Evolutionary conservation across 2,329 filamentous ascomycete species (phyloP).

Genomic region (Aureobasidium sp.): DNA sequence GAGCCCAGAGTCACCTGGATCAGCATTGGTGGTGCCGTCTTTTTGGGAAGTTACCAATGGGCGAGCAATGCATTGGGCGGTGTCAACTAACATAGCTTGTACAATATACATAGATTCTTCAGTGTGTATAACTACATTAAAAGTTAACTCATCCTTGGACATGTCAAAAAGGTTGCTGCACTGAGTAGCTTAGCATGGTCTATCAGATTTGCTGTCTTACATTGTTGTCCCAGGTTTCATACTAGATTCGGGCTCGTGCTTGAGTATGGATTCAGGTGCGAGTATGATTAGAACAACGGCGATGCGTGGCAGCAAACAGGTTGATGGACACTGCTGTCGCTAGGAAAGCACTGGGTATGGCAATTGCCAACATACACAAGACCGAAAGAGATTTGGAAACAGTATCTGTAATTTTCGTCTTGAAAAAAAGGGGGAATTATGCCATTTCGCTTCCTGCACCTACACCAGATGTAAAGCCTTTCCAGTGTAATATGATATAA

Average conservation of each 20-base stretch:
- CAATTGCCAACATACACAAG: neutral
- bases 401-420: slow-evolving; percentile 5
- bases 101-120: neutral
- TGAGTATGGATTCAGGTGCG: neutral
- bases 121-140: no score
- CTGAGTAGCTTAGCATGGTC: neutral
- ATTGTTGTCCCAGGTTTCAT: neutral
- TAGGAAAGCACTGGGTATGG: neutral
- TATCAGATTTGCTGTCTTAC: neutral
- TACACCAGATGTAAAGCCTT: slow-evolving; percentile 13
- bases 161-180: no score
- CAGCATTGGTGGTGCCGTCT: slow-evolving; percentile 86
- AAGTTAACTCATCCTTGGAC: no score
- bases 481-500: slow-evolving; percentile 15
- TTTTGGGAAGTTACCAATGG: slow-evolving; percentile 89
- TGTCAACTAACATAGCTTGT: slow-evolving; percentile 11
- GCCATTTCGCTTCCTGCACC: slow-evolving; percentile 15
- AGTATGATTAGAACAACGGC: neutral
- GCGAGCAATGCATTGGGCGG: slow-evolving; percentile 66
- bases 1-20: slow-evolving; percentile 92
- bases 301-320: neutral
- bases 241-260: neutral
- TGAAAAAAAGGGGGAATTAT: slow-evolving; percentile 11
- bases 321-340: no score
- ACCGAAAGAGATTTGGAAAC: neutral